These are phyloP conservation scores for Aspergillus aculeatinus DNA, from an alignment of 2,329 filamentous ascomycete species.

Conservation along the genomic window DNA sequence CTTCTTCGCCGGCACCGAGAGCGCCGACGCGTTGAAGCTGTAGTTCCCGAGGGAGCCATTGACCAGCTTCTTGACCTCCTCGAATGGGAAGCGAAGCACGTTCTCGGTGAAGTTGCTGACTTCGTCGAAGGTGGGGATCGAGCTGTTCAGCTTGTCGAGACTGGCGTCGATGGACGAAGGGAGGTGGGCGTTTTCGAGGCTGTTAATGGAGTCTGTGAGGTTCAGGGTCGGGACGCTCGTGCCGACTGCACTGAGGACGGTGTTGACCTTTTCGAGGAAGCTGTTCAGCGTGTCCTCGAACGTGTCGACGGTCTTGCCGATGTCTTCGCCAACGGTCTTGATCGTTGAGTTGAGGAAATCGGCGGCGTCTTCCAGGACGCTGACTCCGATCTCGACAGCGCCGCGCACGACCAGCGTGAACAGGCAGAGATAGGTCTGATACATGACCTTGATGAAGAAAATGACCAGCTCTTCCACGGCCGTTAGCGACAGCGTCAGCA, in stretches of 20 bases:
- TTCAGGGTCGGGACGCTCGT: slow-evolving; percentile 57
- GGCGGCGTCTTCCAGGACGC: slow-evolving; percentile 60
- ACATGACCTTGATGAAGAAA: slow-evolving; percentile 90
- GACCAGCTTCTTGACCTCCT: slow-evolving; percentile 72
- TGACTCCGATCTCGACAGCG: slow-evolving; percentile 68
- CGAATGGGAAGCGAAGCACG: slow-evolving; percentile 75
- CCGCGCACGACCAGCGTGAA: slow-evolving; percentile 80
- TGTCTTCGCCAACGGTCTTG: slow-evolving; percentile 45
- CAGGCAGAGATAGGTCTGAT: slow-evolving; percentile 84
- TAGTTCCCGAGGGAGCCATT: slow-evolving; percentile 70
- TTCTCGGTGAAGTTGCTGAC: slow-evolving; percentile 78
- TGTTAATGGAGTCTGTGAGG: slow-evolving; percentile 62
- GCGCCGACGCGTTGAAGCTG: slow-evolving; percentile 72
- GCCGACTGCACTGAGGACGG: slow-evolving; percentile 52
- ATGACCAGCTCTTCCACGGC: slow-evolving; percentile 84
- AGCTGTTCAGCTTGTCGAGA: slow-evolving; percentile 69
- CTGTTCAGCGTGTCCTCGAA: slow-evolving; percentile 59
- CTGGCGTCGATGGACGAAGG: slow-evolving; percentile 66
- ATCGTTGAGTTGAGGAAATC: slow-evolving; percentile 60
- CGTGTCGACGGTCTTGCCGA: slow-evolving; percentile 38
- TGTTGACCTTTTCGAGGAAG: slow-evolving; percentile 56
- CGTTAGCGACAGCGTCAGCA: slow-evolving; percentile 75
- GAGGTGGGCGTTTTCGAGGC: slow-evolving; percentile 69
- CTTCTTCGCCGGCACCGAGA: slow-evolving; percentile 82
- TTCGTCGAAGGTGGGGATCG: slow-evolving; percentile 78